Conservation (phyloP, 2,329 filamentous ascomycete genomes). For the Botrytis deweyae region DNA sequence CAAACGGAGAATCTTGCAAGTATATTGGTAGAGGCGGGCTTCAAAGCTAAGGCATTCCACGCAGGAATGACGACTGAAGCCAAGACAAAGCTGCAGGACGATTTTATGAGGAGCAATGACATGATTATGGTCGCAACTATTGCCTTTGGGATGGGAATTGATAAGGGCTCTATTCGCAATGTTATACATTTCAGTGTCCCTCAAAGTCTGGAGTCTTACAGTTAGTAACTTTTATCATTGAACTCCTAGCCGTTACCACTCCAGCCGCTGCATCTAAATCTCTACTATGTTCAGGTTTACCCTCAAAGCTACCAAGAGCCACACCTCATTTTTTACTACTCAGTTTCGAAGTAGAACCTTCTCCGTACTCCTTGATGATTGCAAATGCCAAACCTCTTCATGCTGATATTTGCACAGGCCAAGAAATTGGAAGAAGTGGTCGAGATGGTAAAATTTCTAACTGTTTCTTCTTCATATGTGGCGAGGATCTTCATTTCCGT, state of each 20-base stretch:
- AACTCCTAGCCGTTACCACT: no score
- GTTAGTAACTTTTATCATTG: conserved; percentile 28
- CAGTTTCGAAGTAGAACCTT: neutral
- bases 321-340: neutral
- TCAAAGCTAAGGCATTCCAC: conserved; percentile 50
- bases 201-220: conserved; percentile 55
- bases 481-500: conserved; percentile 56
- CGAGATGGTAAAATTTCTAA: conserved; percentile 52
- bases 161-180: conserved; percentile 55
- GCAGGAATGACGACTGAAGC: conserved; percentile 49
- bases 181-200: conserved; percentile 54
- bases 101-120: conserved; percentile 49
- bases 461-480: conserved; percentile 59
- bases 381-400: no score
- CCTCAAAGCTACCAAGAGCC: neutral
- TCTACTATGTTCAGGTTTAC: neutral
- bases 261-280: neutral
- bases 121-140: conserved; percentile 55
- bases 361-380: neutral
- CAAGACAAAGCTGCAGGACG: conserved; percentile 51
- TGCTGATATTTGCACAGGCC: conserved; percentile 31
- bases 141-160: conserved; percentile 61
- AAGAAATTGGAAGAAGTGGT: conserved; percentile 57
- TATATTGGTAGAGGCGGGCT: conserved; percentile 41
- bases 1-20: conserved; percentile 49